These are phyloP conservation scores for Penicillium sp. DNA, from an alignment of 2,329 filamentous ascomycete genomes.

Conservation along the genomic window DNA sequence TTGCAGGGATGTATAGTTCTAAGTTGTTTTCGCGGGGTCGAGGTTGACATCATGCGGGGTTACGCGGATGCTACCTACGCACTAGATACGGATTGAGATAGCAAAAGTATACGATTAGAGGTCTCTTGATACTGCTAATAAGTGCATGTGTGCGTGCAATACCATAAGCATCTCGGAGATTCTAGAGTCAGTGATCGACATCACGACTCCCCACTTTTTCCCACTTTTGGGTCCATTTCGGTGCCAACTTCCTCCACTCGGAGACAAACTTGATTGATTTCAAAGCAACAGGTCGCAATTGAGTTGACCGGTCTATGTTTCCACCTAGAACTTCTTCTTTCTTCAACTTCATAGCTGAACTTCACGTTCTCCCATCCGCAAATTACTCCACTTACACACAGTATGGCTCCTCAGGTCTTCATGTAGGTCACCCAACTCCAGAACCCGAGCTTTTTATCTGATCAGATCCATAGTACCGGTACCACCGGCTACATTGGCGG, in stretches of 20 bases:
- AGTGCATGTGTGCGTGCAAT: too few species aligned
- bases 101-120: neutral
- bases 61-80: neutral
- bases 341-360: neutral
- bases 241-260: constrained; percentile 1
- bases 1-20: neutral
- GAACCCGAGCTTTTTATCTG: constrained; percentile 13
- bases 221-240: constrained; percentile 8
- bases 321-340: neutral
- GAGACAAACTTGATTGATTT: constrained; percentile 22
- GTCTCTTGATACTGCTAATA: too few species aligned
- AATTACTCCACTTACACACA: neutral
- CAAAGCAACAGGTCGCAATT: constrained; percentile 19
- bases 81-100: neutral
- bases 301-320: neutral
- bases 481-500: constrained; percentile 57
- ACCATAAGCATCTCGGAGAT: too few species aligned
- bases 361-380: neutral
- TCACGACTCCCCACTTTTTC: neutral
- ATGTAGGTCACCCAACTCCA: constrained; percentile 28
- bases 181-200: neutral
- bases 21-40: neutral
- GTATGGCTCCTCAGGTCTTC: constrained; percentile 36
- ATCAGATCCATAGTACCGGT: constrained; percentile 44
- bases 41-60: constrained; percentile 13